Conservation (phyloP, 176 grass and related monocot genomes). For the Oryza glumipatula region DNA sequence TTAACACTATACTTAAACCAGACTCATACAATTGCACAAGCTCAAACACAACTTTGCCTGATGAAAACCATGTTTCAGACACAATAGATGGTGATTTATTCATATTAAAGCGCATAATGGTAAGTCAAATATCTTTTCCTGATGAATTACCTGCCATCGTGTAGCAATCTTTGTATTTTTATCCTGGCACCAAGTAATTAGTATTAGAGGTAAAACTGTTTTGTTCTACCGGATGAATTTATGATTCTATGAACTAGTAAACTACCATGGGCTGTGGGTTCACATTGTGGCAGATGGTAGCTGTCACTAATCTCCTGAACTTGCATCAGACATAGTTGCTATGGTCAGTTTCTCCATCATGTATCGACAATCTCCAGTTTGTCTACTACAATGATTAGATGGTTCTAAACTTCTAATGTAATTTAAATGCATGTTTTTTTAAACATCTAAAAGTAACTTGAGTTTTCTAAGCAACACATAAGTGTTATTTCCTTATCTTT, state of each 20-base stretch:
- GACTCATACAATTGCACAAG: constrained; percentile 55
- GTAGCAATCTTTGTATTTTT: neutral
- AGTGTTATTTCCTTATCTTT: constrained; percentile 10
- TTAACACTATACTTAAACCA: constrained; percentile 39
- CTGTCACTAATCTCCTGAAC: neutral
- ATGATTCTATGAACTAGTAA: neutral
- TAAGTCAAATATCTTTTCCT: constrained; percentile 41
- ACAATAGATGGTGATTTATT: constrained; percentile 76
- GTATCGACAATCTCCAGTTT: neutral
- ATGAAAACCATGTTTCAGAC: constrained; percentile 51
- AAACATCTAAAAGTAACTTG: constrained; percentile 28
- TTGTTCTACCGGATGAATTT: constrained; percentile 14
- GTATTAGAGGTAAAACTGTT: neutral
- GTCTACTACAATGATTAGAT: neutral
- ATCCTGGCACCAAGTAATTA: neutral
- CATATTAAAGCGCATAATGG: constrained; percentile 99
- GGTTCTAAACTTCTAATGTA: neutral
- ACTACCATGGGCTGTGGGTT: neutral
- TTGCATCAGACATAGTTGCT: neutral
- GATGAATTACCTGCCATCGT: neutral
- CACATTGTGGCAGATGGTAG: neutral
- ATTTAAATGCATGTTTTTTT: neutral
- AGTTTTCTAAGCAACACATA: constrained; percentile 23
- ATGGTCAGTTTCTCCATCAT: constrained; percentile 12
- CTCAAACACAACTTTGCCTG: constrained; percentile 45